Base-by-base conservation (phyloP, 257 asterid genomes). In the Vinca minor region DNA sequence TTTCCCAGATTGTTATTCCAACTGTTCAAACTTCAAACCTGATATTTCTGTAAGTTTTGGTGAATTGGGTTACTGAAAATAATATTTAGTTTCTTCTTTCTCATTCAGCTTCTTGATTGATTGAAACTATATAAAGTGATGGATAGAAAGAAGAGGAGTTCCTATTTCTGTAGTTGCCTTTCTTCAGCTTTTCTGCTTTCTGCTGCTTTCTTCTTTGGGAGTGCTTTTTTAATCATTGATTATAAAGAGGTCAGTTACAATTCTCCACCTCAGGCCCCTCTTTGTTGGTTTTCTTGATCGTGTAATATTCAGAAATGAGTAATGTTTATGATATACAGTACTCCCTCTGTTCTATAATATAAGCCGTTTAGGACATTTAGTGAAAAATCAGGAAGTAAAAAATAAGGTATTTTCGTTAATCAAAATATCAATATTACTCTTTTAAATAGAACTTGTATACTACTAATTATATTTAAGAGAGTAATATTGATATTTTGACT, bases 221-320 rank as follows among this genome's bases (percentile, higher is more conserved):
- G 76, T 71, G 50, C 67, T 3, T 61, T 80, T 36, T 31, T 82
- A 5, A 36, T 83, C 71, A 35, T 76, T 32, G 81, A 82, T 64
- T 79, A 81, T 52, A 82, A 77, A 72, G 73, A 82, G 87, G 96
- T 88, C 46, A 8, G 41, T 26, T 36, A 17, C 39, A 68, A 14
- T 58, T 2, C 15, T 25, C 29, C 23, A 6, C 23, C 32, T 63
- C 2, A 18, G 20, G 26, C 35, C n/a, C n/a, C n/a, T n/a, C n/a
- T n/a, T n/a, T n/a, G n/a, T n/a, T n/a, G n/a, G n/a, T n/a, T n/a
- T n/a, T n/a, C n/a, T n/a, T n/a, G n/a, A n/a, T n/a, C n/a, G n/a
- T n/a, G n/a, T n/a, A 32, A 67, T 55, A 28, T 42, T 13, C 23
- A 14, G 8, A 13, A 31, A 8, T 34, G 11, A 49, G 4, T 35